Evolutionary conservation across 345 rosid species (phyloP).

Genomic region (Salix udensis): DNA sequence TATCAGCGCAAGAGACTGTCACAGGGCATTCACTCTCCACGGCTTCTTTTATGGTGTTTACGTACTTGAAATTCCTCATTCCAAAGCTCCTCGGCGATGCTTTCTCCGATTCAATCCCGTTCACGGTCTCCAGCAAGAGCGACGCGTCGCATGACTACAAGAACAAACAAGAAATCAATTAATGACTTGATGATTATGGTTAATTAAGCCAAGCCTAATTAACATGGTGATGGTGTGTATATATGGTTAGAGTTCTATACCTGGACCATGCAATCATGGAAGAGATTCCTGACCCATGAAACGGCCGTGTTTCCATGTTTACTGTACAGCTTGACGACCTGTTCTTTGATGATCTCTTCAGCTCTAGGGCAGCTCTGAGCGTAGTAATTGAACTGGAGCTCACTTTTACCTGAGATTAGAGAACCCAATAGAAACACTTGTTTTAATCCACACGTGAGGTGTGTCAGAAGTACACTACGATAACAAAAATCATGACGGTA

Average conservation of each 20-base stretch:
- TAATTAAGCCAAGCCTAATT: not conserved
- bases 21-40: constrained; percentile 63
- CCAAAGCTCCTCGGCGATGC: constrained; percentile 64
- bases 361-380: constrained; percentile 67
- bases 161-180: not conserved
- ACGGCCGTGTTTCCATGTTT: constrained; percentile 84
- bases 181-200: not conserved
- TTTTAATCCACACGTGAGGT: not conserved
- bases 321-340: constrained; percentile 59
- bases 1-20: constrained; percentile 85
- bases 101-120: constrained; percentile 60
- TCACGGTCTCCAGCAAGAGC: constrained; percentile 49
- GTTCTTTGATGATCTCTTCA: constrained; percentile 67
- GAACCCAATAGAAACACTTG: no score
- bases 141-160: constrained; percentile 80
- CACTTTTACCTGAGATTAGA: constrained; percentile 38
- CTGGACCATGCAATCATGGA: constrained; percentile 74
- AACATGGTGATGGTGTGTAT: not conserved
- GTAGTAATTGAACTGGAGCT: constrained; percentile 63
- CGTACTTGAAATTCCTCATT: constrained; percentile 84
- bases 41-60: constrained; percentile 65
- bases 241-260: constrained; percentile 15
- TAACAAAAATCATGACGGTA: not conserved
- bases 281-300: constrained; percentile 89
- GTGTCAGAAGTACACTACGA: not conserved